These are phyloP conservation scores for Aurantiochytrium sp. DNA, from an alignment of 108 stramenopile species.

Conservation along the genomic window DNA sequence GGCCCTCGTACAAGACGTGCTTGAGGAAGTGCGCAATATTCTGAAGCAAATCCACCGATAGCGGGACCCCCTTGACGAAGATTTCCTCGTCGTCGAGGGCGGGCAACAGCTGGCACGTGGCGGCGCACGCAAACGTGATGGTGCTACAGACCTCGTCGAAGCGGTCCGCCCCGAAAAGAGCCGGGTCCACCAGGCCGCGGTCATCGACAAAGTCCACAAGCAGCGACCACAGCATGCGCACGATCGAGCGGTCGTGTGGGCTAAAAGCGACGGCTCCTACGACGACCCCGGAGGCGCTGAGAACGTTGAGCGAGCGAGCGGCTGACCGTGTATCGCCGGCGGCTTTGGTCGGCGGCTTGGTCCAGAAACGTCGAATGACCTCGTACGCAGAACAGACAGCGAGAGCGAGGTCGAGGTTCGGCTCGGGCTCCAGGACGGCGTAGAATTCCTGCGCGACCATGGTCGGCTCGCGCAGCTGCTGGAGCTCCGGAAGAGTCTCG, in stretches of 20 bases:
- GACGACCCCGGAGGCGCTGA: background rate
- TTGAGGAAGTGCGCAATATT: background rate
- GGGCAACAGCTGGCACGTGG: background rate
- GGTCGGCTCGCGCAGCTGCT: background rate
- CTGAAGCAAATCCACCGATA: background rate
- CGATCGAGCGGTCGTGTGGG: background rate
- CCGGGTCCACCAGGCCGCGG: background rate
- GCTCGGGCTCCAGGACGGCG: background rate
- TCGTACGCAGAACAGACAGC: background rate
- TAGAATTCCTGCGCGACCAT: background rate
- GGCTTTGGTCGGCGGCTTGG: background rate
- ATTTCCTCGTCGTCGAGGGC: constrained; percentile 25
- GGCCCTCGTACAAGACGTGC: background rate
- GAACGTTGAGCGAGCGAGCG: too few relatives aligned
- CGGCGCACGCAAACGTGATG: background rate
- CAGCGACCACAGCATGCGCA: background rate
- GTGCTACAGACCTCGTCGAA: background rate
- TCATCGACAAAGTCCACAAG: background rate
- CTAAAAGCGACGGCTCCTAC: background rate
- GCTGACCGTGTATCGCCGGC: background rate
- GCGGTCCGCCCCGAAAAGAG: background rate
- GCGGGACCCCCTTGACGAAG: background rate
- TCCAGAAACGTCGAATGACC: background rate
- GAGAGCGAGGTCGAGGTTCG: background rate
- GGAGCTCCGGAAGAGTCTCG: background rate